Base-by-base conservation (phyloP, 345 rosid genomes). In the Arabidopsis suecica region DNA sequence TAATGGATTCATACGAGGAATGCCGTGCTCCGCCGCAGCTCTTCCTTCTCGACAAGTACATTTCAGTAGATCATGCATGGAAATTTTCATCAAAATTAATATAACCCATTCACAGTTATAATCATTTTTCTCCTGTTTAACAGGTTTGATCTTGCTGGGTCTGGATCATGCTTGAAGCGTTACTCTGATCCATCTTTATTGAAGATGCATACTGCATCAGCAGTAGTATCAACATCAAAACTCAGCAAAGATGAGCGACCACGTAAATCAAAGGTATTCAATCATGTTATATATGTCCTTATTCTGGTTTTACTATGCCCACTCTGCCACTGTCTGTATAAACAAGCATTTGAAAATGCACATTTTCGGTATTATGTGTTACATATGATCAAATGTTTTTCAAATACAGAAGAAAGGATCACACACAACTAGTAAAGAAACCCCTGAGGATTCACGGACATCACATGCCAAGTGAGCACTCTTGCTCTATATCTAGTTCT, bases 141-240 rank as follows among this genome's bases (percentile, higher is more conserved):
- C 82, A 95, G 99, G 80, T 95, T 88, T 80, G 97, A 92, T 95
- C 87, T 86, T 82, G 92, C 89, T 12, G 97, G 97, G 7, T 91
- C 96, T 77, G 97, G 97, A 62, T 89, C 97, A 22, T 90, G 97
- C 77, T 82, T 95, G 79, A 95, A 88, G 81, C 97, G 97, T 49
- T 95, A 95, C 82, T 84, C 97, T 20, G 97, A 95, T 83, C 97
- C 99, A 62, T 90, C 92, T 70, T 76, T 88, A 67, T 86, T 90
- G 45, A 91, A 84, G 83, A 76, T 69, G 59, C 87, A 70, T 82
- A 6, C 81, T 57, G 70, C 70, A 61, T 60, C 85, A 57, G 64
- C 69, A 47, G 76, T 50, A 72, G 36, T 69, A 48, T 49, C 73
- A 50, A 50, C 80, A 9, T 18, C 69, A 41, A 42, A 38, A 20